phyloP scores from a whole-genome alignment of 805 yeast genomes.

The Starmerella khaoyaiensis region DNA sequence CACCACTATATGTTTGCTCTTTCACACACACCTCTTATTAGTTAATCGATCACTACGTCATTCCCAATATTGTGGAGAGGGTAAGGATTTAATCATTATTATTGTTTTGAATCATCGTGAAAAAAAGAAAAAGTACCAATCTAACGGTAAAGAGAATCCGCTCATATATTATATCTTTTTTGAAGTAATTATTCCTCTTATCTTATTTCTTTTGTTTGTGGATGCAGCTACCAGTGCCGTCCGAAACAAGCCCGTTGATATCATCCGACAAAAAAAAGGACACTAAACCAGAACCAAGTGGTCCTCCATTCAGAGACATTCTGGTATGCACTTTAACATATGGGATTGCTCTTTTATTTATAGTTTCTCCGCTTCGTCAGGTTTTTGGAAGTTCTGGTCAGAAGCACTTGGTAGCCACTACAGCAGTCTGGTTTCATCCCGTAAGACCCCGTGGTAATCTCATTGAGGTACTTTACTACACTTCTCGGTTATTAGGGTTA shows the following conservation, averaged over 20 bases:
- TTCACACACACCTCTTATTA: too few relatives aligned
- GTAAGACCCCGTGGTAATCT: slow-evolving; percentile 67
- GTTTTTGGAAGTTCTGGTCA: slow-evolving; percentile 54
- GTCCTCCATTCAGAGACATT: slow-evolving; percentile 13
- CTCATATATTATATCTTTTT: too few relatives aligned
- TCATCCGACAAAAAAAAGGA: not conserved
- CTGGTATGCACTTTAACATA: slow-evolving; percentile 57
- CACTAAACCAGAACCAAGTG: not conserved
- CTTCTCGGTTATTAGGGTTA: slow-evolving; percentile 46
- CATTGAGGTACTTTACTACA: slow-evolving; percentile 60
- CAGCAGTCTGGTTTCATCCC: slow-evolving; percentile 75
- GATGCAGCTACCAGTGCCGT: not conserved
- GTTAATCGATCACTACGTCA: too few relatives aligned
- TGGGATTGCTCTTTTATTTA: slow-evolving; percentile 58
- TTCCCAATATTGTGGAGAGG: too few relatives aligned
- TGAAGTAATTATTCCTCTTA: too few relatives aligned
- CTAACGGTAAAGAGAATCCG: too few relatives aligned
- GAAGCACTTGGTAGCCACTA: slow-evolving; percentile 71
- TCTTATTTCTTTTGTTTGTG: too few relatives aligned
- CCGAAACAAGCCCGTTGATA: slow-evolving; percentile 2
- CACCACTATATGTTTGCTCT: too few relatives aligned
- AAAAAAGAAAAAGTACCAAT: too few relatives aligned
- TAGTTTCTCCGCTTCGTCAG: slow-evolving; percentile 37
- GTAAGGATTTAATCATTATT: too few relatives aligned
- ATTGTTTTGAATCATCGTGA: too few relatives aligned